Conservation (phyloP, 306 rosid species). For the Cucumis cinereus region DNA sequence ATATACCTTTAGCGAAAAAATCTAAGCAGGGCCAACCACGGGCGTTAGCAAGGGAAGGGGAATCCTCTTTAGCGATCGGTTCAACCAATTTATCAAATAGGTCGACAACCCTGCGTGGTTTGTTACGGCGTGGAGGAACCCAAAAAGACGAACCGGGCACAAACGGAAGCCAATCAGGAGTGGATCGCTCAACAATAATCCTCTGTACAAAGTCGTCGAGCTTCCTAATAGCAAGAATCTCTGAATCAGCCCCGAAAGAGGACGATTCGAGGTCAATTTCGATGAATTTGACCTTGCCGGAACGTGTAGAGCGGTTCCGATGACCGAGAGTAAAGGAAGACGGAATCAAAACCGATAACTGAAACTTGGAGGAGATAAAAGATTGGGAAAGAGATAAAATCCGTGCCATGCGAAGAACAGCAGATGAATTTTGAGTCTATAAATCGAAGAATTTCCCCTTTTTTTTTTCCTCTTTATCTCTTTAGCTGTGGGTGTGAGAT, state of each 20-base stretch:
- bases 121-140: constrained; percentile 59
- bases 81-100: constrained; percentile 29
- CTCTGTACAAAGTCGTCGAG: constrained; percentile 56
- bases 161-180: constrained; percentile 81
- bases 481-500: not conserved
- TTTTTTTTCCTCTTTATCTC: not conserved
- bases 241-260: constrained; percentile 21
- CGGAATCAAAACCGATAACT: not conserved
- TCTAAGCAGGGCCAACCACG: constrained; percentile 55
- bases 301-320: constrained; percentile 22
- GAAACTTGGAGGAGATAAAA: not conserved
- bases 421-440: not conserved
- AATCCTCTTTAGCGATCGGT: constrained; percentile 28
- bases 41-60: constrained; percentile 25
- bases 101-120: constrained; percentile 24
- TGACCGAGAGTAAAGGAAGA: not conserved
- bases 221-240: constrained; percentile 30
- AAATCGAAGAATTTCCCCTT: not conserved
- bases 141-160: constrained; percentile 81
- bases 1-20: constrained; percentile 30
- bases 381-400: constrained; percentile 20
- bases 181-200: constrained; percentile 42
- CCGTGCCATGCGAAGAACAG: constrained; percentile 28
- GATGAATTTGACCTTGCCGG: constrained; percentile 22
- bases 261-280: constrained; percentile 35